Conservation (phyloP, 1,139 yeast genomes). For the Cylindricascospora bacillispora region DNA sequence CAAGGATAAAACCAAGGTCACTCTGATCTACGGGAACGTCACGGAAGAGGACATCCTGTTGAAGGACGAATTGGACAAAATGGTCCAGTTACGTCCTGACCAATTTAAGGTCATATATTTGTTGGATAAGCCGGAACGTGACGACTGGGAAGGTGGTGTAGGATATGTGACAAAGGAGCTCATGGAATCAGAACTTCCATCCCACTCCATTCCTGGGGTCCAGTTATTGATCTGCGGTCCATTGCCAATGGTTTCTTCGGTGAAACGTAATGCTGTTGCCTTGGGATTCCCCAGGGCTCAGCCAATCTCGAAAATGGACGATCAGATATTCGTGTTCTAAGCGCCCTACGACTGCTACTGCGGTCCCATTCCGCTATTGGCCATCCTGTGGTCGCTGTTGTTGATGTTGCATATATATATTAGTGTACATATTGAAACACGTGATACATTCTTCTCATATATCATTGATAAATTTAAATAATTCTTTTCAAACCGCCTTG, state of each 20-base stretch:
- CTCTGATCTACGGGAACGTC: conserved; percentile 59
- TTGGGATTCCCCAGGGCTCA: conserved; percentile 81
- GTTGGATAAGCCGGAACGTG: conserved; percentile 47
- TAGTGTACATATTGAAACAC: no score
- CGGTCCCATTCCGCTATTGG: no score
- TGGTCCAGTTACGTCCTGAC: conserved; percentile 54
- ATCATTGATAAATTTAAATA: no score
- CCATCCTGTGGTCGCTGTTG: not conserved
- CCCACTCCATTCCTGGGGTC: conserved; percentile 31
- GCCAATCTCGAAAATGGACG: conserved; percentile 85
- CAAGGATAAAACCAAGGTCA: conserved; percentile 55
- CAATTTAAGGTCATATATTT: conserved; percentile 58
- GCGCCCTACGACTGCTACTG: no score
- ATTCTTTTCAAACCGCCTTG: no score
- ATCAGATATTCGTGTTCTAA: conserved; percentile 81
- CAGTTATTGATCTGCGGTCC: conserved; percentile 91
- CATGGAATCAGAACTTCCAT: conserved; percentile 53
- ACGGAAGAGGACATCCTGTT: conserved; percentile 67
- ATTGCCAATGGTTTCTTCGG: conserved; percentile 71
- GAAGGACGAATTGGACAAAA: conserved; percentile 63
- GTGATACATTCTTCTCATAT: no score
- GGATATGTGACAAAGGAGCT: conserved; percentile 79
- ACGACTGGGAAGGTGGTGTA: conserved; percentile 61
- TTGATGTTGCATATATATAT: no score
- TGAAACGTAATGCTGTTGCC: conserved; percentile 67